Evolutionary conservation across 257 asterid genomes (phyloP), one percentile per base, ranked within the genome.

Genomic region (Gentiana dahurica): DNA sequence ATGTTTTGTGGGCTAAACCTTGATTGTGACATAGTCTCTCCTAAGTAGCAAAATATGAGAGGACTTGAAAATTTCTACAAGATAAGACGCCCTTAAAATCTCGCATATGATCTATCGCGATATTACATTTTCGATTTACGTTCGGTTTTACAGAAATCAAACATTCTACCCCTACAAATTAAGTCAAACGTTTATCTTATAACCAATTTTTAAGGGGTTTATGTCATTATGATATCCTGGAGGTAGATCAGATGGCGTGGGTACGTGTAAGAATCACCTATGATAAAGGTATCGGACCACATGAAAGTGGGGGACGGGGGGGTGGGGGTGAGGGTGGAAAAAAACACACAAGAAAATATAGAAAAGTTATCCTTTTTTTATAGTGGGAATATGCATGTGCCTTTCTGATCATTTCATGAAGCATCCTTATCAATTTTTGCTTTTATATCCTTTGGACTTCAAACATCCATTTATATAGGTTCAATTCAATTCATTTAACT

Each of bases 381-480:
- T 63, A 65, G 32, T 69, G 70, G 52, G 52, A 66, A 36, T 58
- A 4, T 24, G 77, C 92, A 83, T 80, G 91, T 82, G 87, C 77
- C 53, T 59, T 37, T 67, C 73, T 69, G 65, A 55, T 58, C 4
- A 58, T 59, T 68, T 58, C 65, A 52, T 59, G 72, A 69, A 34
- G 54, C 57, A 72, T 75, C 81, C 69, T 68, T 75, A 67, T 69
- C 73, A 67, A 51, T 64, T 57, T 51, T 60, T 65, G 68, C 71
- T 36, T 73, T 78, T 67, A 52, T 55, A 32, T 35, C 45, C 49
- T 34, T 45, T 37, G 34, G 12, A 8, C 4, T 6, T 39, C 66
- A 64, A 36, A 24, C 24, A 24, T 24, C 24, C 7, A 36, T 13
- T 50, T 11, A 63, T 44, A 45, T 10, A 8, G 52, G 41, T 11